These are phyloP conservation scores for Ceriops tagal DNA, from an alignment of 345 rosid species.

Conservation along the genomic window DNA sequence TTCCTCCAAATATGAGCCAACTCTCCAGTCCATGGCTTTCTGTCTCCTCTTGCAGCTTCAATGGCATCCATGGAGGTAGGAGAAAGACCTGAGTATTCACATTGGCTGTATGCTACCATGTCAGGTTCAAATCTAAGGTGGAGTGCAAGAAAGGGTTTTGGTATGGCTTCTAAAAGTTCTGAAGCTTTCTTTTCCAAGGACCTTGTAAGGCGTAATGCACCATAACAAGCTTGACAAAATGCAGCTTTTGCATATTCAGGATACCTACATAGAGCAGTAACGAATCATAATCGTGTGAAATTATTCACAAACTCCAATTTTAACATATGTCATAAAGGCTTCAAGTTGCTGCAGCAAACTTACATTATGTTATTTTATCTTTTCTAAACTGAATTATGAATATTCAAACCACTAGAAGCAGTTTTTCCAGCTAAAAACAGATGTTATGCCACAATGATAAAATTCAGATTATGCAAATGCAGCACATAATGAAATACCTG, in stretches of 20 bases:
- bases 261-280: conserved; percentile 44
- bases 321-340: not conserved
- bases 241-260: conserved; percentile 74
- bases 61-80: conserved; percentile 57
- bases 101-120: conserved; percentile 98
- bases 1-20: conserved; percentile 73
- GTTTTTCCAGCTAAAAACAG: not conserved
- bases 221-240: conserved; percentile 84
- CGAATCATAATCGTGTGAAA: not conserved
- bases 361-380: not conserved
- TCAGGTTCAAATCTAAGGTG: conserved; percentile 97
- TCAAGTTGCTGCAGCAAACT: not conserved
- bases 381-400: not conserved
- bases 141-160: conserved; percentile 85
- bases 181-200: conserved; percentile 67
- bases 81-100: conserved; percentile 72
- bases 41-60: conserved; percentile 67
- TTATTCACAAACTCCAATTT: not conserved
- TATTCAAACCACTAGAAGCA: not conserved
- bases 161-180: conserved; percentile 72
- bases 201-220: conserved; percentile 58
- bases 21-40: conserved; percentile 89
- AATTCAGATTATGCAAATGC: not conserved
- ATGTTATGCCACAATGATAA: not conserved
- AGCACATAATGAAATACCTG: conserved; percentile 39